phyloP scores from a whole-genome alignment of 768 basidiomycete genomes.

The Suillus alpinus region DNA sequence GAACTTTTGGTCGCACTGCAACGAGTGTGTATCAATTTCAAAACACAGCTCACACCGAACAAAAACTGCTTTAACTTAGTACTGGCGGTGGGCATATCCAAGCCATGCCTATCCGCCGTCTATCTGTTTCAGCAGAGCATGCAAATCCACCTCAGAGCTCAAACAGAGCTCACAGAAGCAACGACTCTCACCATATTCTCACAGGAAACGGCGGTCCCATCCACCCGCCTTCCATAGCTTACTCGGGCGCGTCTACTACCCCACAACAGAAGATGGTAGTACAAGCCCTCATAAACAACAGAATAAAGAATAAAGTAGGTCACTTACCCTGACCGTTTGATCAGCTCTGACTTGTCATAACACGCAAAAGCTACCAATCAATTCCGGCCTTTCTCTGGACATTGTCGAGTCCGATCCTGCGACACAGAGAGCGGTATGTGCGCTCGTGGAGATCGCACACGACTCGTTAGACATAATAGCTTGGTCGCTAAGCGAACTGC shows the following conservation, averaged over 20 bases:
- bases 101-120: slow-evolving; percentile 53
- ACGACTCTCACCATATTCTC: slow-evolving; percentile 54
- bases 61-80: slow-evolving; percentile 4
- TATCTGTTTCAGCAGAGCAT: slow-evolving; percentile 56
- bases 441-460: slow-evolving; percentile 74
- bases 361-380: slow-evolving; percentile 67
- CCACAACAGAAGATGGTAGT: slow-evolving; percentile 79
- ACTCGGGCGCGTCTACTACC: slow-evolving; percentile 39
- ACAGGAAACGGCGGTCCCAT: slow-evolving; percentile 25
- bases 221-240: slow-evolving; percentile 35
- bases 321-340: slow-evolving; percentile 1
- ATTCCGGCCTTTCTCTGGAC: slow-evolving; percentile 74
- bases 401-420: slow-evolving; percentile 74
- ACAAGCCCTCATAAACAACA: slow-evolving; percentile 65
- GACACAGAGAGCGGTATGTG: slow-evolving; percentile 71
- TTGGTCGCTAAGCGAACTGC: slow-evolving; percentile 69
- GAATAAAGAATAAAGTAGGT: slow-evolving; percentile 77
- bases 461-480: slow-evolving; percentile 81
- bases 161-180: slow-evolving; percentile 57
- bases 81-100: slow-evolving; percentile 24
- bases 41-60: background rate
- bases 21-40: background rate
- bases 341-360: background rate
- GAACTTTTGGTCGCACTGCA: slow-evolving; percentile 4
- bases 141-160: slow-evolving; percentile 32